phyloP scores from a whole-genome alignment of 2,329 filamentous ascomycete species.

The Davidsoniella neocaledoniae region DNA sequence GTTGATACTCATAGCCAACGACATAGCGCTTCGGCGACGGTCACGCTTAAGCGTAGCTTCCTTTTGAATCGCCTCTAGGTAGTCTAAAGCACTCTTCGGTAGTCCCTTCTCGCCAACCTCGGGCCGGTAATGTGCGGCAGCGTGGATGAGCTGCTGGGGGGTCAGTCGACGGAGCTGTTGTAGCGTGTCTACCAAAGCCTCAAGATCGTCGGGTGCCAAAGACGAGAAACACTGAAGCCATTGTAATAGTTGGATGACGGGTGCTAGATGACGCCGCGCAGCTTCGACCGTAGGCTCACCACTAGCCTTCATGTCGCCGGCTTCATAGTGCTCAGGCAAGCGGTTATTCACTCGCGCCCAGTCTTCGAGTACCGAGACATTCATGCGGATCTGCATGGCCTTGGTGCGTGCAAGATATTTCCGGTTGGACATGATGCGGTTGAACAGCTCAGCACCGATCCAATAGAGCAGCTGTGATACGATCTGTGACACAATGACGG shows the following conservation, averaged over 20 bases:
- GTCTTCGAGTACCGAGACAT: constrained; percentile 85
- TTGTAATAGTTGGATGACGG: constrained; percentile 83
- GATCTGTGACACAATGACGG: constrained; percentile 84
- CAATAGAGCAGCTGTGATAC: constrained; percentile 88
- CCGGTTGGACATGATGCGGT: constrained; percentile 90
- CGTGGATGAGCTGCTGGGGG: constrained; percentile 77
- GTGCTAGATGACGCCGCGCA: constrained; percentile 67
- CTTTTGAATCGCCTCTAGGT: constrained; percentile 63
- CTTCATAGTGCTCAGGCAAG: constrained; percentile 87
- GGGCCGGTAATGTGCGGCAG: constrained; percentile 80
- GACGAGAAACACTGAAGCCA: constrained; percentile 98
- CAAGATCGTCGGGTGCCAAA: constrained; percentile 66
- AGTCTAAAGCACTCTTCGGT: constrained; percentile 75
- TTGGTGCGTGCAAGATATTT: constrained; percentile 92
- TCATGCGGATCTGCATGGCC: constrained; percentile 99
- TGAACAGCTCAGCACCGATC: constrained; percentile 92
- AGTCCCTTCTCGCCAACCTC: constrained; percentile 92
- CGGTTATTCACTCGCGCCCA: constrained; percentile 91
- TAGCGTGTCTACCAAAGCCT: constrained; percentile 73
- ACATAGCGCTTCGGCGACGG: constrained; percentile 30
- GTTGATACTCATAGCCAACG: constrained; percentile 24
- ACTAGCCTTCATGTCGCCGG: constrained; percentile 67
- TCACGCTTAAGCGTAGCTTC: constrained; percentile 48
- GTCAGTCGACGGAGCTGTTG: constrained; percentile 75
- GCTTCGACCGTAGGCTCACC: constrained; percentile 80